Evolutionary conservation across 2,329 filamentous ascomycete species (phyloP), one percentile per base, ranked within the genome.

Genomic region (Xylaria sp.): DNA sequence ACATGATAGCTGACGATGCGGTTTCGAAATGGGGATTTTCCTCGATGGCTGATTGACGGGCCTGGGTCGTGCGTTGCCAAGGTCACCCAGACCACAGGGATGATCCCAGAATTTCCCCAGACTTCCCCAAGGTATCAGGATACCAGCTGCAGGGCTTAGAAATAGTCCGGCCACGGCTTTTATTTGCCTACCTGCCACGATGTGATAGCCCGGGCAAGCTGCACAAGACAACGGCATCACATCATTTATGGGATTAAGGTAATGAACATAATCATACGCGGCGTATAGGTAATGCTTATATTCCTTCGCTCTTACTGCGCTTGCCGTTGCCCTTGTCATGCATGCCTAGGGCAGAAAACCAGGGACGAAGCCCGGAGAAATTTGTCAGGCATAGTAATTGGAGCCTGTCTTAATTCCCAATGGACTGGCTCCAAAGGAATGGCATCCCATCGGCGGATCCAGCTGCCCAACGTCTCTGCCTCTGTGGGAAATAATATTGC

Each of bases 41-140:
- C 46, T 33, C 18, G 43, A 31, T 41, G 23, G 46, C 41, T 28
- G 60, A 41, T 41, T 33, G 46, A 52, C 20, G 60, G 52, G 23
- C 55, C 57, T 46, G 56, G 64, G 36, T 64, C 48, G 64, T 69
- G 63, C 59, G 49, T 56, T 48, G 13, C 23, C n/a, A 36, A 52
- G 28, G 20, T 18, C 48, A 8, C 31, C 51, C 28, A 56, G 51
- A 64, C 18, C 52, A 55, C 62, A 68, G 57, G 68, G 68, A 39
- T 65, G 20, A 70, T 65, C 65, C 68, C 57, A 70, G 62, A 39
- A 46, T 56, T 70, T 70, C 68, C 68, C 68, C 68, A 68, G 68
- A 68, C 65, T 67, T 36, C 54, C 62, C 56, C 51, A 60, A 60
- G 62, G 43, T 31, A n/a, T 36, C 15, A 51, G 51, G 43, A 48